Base-by-base conservation (phyloP, 305 asterid genomes). In the Ilex paraguariensis region DNA sequence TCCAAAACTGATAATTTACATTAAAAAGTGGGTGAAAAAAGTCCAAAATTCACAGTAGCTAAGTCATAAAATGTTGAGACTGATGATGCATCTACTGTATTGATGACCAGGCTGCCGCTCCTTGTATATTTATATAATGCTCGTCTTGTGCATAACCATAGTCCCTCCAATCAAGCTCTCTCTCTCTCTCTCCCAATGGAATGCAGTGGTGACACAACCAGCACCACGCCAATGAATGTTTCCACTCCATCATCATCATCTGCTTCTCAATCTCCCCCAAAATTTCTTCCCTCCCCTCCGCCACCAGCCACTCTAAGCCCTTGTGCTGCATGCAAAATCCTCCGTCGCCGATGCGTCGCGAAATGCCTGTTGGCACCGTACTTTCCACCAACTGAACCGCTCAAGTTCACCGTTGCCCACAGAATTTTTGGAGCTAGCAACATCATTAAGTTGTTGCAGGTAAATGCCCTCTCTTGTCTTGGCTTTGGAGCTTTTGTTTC, bases 311-410 rank as follows among this genome's bases (percentile, higher is more conserved):
- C 72, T 49, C 64, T 72, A 12, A 81, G 80, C 14, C 91, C 91
- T 1, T 87, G 95, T 15, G 95, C 95, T 2, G 95, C 90, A 11
- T 87, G 95, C 85, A 87, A 83, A 74, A 85, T 78, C 40, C 95
- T 87, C 59, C 83, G 93, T 14, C 83, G 95, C 31, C 65, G 87
- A 42, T 85, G 95, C 69, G 79, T 57, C 33, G 91, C 84, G 33
- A 80, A 70, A 58, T 87, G 54, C 54, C 5, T 58, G 2, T 69
- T 84, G 42, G 88, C 90, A 16, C 91, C 88, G 0, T 84, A 82
- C 17, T 87, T 84, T 50, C 82, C 87, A 11, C 95, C 95, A 7
- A 70, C 75, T 0, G 87, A 87, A 1, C 95, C 95, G 4, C 66
- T 74, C 56, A 86, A 83, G 54, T 86, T 86, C 80, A 71, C 84